phyloP scores from a whole-genome alignment of 2,329 filamentous ascomycete species.

The Phoma sp. region DNA sequence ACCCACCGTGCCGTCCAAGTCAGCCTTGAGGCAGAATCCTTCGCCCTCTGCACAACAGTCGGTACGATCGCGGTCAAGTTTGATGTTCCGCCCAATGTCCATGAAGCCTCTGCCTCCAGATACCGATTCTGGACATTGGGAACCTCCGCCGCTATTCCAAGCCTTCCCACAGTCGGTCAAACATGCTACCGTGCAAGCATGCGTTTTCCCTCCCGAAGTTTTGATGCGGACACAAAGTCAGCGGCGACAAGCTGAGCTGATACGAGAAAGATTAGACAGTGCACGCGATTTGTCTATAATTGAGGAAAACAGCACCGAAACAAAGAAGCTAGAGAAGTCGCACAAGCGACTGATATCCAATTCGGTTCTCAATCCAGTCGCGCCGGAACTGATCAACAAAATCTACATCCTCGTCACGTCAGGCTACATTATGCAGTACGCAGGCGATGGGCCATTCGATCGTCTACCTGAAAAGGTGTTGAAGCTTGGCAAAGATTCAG shows the following conservation, averaged over 20 bases:
- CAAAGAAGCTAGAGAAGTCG: constrained; percentile 49
- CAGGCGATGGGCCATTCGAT: constrained; percentile 72
- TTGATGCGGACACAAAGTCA: constrained; percentile 67
- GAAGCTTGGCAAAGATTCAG: constrained; percentile 74
- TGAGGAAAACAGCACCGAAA: constrained; percentile 36
- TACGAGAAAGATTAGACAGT: constrained; percentile 47
- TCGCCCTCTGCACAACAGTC: constrained; percentile 38
- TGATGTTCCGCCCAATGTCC: constrained; percentile 41
- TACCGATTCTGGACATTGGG: constrained; percentile 49
- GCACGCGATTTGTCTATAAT: constrained; percentile 41
- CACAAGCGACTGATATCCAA: constrained; percentile 51
- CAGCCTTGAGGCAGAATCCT: constrained; percentile 39
- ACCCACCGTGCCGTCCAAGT: constrained; percentile 22
- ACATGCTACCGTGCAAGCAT: constrained; percentile 72
- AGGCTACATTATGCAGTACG: constrained; percentile 77
- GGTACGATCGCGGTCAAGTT: constrained; percentile 41
- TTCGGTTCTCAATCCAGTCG: constrained; percentile 53
- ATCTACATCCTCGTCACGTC: constrained; percentile 74
- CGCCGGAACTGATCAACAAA: constrained; percentile 72
- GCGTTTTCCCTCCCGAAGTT: constrained; percentile 70
- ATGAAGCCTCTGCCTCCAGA: constrained; percentile 29
- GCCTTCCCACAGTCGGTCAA: constrained; percentile 85
- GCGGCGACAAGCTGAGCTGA: constrained; percentile 56
- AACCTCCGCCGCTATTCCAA: constrained; percentile 77
- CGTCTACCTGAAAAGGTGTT: constrained; percentile 76